Base-by-base conservation (phyloP, 805 yeast species). In the Jamesozyma jinghongensis region DNA sequence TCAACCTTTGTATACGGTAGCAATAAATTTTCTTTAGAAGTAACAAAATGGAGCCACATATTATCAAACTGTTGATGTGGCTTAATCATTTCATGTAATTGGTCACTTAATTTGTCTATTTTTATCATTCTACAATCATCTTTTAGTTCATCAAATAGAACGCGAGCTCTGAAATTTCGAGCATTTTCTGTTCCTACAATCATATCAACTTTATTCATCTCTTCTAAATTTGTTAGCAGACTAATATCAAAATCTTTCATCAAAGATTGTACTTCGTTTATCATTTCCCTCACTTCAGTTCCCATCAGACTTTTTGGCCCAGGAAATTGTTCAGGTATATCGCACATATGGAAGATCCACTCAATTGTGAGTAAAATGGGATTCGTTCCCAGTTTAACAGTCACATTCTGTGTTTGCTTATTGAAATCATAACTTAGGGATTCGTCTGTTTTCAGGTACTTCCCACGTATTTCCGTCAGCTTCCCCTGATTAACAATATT, bases 401-500 rank as follows among this genome's bases (percentile, higher is more conserved):
- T 10, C 12, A 40, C 19, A 1, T 20, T n/a, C n/a, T 20, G 13
- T 20, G 14, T 30, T 13, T 29, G 18, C 4, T 37, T 20, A 17
- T 17, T 32, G 13, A 17, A 38, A 11, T 41, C 13, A 32, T 51
- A 47, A 12, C 10, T 28, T 14, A 48, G n/a, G 10, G 42, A 22
- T 41, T 55, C 56, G 8, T 43, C 52, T 2, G 37, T 38, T 29
- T 47, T 47, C 30, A 57, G 33, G 35, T 45, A 47, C 28, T 41
- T 43, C 2, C 46, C 53, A 28, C 45, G 37, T 20, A 49, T 36
- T n/a, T 42, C 48, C 1, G 64, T 59, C 22, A 59, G 36, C 41
- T 58, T 57, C 3, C 65, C 63, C n/a, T 37, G 41, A 38, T 57
- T 58, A 2, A 37, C 32, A 13, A 53, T 36, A n/a, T 12, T 19